These are phyloP conservation scores for Aspergillus phoenicis DNA, from an alignment of 2,329 filamentous ascomycete genomes.

Conservation along the genomic window DNA sequence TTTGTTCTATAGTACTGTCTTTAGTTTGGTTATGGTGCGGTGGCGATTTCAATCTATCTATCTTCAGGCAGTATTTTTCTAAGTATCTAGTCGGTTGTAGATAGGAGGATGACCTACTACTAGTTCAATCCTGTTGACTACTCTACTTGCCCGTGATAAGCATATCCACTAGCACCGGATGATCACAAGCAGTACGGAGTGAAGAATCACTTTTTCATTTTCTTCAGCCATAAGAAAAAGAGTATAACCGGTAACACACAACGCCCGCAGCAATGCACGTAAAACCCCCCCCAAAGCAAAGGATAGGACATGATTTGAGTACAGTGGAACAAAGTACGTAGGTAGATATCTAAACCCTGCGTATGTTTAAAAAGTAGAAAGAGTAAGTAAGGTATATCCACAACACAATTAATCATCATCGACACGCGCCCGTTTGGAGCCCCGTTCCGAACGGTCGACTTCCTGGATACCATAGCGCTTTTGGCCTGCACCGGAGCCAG, in stretches of 20 bases:
- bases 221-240: not conserved
- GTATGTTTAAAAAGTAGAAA: too few relatives aligned
- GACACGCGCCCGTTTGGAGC: conserved; percentile 72
- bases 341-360: not conserved
- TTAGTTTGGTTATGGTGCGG: too few relatives aligned
- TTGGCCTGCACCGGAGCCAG: conserved; percentile 53
- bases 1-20: too few relatives aligned
- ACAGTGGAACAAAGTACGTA: conserved; percentile 8
- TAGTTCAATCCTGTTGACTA: too few relatives aligned
- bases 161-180: too few relatives aligned
- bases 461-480: conserved; percentile 51
- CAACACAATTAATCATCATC: conserved; percentile 63
- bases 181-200: too few relatives aligned
- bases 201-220: not conserved
- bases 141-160: too few relatives aligned
- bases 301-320: conserved; percentile 14
- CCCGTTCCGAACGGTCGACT: conserved; percentile 38
- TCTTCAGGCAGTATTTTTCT: too few relatives aligned
- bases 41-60: too few relatives aligned
- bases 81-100: too few relatives aligned
- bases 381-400: not conserved
- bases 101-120: too few relatives aligned
- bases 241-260: not conserved
- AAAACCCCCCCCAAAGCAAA: not conserved
- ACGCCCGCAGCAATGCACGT: not conserved